Conservation (phyloP, 2,329 filamentous ascomycete species). For the Fusarium brachygibbosum region DNA sequence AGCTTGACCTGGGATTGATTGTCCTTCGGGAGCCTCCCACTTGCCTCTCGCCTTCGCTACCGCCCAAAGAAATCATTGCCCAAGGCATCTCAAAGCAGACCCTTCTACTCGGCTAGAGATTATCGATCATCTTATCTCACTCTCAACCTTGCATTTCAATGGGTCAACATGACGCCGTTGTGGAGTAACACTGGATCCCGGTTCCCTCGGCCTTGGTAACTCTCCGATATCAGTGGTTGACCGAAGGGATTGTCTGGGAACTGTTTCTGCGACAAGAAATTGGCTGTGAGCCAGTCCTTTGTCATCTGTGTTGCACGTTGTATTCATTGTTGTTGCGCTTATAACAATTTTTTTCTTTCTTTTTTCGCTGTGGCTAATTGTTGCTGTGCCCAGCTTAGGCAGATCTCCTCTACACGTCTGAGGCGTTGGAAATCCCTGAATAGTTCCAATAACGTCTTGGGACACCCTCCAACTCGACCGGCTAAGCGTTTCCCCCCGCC, state of each 20-base stretch:
- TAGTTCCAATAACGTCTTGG: not conserved
- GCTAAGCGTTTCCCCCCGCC: constrained; percentile 24
- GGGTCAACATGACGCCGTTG: constrained; percentile 40
- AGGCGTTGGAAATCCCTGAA: constrained; percentile 6
- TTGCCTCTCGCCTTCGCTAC: not conserved
- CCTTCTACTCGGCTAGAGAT: constrained; percentile 1
- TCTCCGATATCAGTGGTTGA: constrained; percentile 19
- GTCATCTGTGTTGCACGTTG: not conserved
- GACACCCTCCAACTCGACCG: constrained; percentile 15
- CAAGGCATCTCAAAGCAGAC: not conserved
- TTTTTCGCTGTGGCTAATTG: constrained; percentile 8
- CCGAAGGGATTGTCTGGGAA: not conserved
- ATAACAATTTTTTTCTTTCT: not conserved
- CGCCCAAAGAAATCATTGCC: not conserved
- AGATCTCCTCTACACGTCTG: not conserved
- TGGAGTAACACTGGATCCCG: constrained; percentile 41
- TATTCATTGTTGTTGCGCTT: not conserved
- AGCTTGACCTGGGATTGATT: no score
- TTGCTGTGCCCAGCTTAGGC: constrained; percentile 13
- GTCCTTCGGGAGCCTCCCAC: not conserved
- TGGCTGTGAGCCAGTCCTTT: not conserved
- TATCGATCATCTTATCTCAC: constrained; percentile 9
- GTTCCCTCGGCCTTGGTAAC: constrained; percentile 22
- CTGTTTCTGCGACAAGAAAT: constrained; percentile 1
- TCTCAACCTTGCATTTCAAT: constrained; percentile 37